A percentile compares a stretch with the other conserved stretches of the same genome.
Conservation (phyloP, 108 stramenopile genomes). For the Skeletonema grethae region DNA sequence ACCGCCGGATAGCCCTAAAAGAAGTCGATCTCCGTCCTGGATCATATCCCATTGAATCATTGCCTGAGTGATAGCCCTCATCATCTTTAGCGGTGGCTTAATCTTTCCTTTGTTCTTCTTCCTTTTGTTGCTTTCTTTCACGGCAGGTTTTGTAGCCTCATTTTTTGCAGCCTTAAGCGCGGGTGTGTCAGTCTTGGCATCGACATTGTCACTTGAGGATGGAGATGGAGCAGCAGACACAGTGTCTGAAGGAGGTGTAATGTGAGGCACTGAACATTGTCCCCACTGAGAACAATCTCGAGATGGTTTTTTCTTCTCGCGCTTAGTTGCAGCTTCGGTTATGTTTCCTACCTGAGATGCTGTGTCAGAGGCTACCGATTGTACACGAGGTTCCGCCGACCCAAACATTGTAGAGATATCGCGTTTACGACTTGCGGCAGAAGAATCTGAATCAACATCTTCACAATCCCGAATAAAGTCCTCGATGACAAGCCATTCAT, state of each 20-base stretch:
- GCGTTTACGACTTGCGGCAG: slow-evolving; percentile 3
- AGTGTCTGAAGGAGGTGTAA: slow-evolving; percentile 14
- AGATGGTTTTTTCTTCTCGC: slow-evolving; percentile 78
- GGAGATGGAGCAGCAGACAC: not conserved
- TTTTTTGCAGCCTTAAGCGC: not conserved
- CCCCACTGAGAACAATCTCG: slow-evolving; percentile 73
- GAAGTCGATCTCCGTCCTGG: slow-evolving; percentile 91
- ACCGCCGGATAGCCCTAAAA: slow-evolving; percentile 96
- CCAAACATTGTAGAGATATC: slow-evolving; percentile 10
- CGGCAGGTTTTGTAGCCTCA: slow-evolving; percentile 7
- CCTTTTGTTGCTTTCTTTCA: slow-evolving; percentile 32
- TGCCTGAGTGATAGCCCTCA: slow-evolving; percentile 85
- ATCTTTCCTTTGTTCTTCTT: slow-evolving; percentile 55
- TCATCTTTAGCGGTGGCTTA: slow-evolving; percentile 86
- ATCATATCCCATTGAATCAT: slow-evolving; percentile 93
- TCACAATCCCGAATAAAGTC: slow-evolving; percentile 34
- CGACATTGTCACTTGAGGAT: slow-evolving; percentile 16
- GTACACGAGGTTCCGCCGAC: slow-evolving; percentile 3
- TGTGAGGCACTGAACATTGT: slow-evolving; percentile 48
- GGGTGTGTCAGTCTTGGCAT: slow-evolving; percentile 4
- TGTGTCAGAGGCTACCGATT: slow-evolving; percentile 6
- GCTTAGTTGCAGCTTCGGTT: slow-evolving; percentile 33
- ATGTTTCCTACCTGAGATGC: slow-evolving; percentile 1
- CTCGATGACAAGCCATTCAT: slow-evolving; percentile 60
- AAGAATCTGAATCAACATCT: slow-evolving; percentile 1